Conservation (phyloP, 225 moss, liverwort and hornwort species). For the Physcomitrium patens region DNA sequence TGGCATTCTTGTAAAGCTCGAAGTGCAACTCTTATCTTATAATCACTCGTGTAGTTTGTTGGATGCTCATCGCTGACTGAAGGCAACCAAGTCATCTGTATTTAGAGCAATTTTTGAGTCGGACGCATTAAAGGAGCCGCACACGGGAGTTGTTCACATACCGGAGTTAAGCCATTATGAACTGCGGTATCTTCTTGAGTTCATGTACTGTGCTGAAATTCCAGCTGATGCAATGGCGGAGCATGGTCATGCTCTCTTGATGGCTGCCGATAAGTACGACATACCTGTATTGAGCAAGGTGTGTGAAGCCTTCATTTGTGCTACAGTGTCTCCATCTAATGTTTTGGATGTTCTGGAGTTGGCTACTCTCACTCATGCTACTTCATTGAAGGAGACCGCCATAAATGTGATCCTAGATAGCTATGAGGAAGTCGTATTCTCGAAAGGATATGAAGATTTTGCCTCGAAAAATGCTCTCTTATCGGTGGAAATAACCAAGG, state of each 20-base stretch:
- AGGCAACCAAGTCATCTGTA: constrained; percentile 93
- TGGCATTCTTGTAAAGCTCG: background rate
- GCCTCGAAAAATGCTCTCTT: constrained; percentile 91
- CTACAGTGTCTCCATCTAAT: constrained; percentile 72
- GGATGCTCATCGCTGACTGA: constrained; percentile 5
- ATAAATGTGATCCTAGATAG: constrained; percentile 84
- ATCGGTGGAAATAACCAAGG: constrained; percentile 89
- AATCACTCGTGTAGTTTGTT: constrained; percentile 22
- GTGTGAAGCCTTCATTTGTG: constrained; percentile 84
- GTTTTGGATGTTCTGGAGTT: constrained; percentile 84
- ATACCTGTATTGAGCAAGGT: constrained; percentile 93
- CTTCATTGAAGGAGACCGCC: constrained; percentile 81
- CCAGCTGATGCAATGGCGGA: constrained; percentile 83
- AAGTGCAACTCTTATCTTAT: background rate
- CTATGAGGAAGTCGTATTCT: constrained; percentile 84
- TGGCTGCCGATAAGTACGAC: constrained; percentile 95
- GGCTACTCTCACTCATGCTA: constrained; percentile 89
- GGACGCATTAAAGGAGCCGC: constrained; percentile 82
- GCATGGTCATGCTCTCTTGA: constrained; percentile 83
- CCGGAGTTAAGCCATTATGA: constrained; percentile 87
- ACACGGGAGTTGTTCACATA: constrained; percentile 74
- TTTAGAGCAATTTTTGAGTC: constrained; percentile 90
- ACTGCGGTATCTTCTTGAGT: constrained; percentile 83
- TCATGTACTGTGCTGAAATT: constrained; percentile 93
- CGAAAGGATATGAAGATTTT: constrained; percentile 91